Conservation (phyloP, 768 basidiomycete genomes). For the Thelephora ganbajun region DNA sequence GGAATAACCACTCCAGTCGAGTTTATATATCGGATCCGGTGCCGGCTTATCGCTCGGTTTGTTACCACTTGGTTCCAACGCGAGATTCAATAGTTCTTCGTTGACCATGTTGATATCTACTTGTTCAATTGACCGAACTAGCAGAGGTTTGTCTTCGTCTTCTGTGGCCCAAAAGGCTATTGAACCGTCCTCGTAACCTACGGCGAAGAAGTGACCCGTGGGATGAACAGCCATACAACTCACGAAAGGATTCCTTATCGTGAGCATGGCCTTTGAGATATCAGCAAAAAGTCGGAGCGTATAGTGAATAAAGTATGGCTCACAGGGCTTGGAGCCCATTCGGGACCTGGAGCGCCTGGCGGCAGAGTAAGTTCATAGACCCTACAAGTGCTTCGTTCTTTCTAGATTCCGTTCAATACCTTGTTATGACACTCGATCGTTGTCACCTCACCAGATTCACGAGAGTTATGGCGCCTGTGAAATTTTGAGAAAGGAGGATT, state of each 20-base stretch:
- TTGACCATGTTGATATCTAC: conserved; percentile 42
- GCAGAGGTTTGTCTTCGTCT: conserved; percentile 62
- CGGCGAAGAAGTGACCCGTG: conserved; percentile 60
- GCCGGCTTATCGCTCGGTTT: conserved; percentile 6
- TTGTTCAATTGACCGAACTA: conserved; percentile 57
- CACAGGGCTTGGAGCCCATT: conserved; percentile 44
- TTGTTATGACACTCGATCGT: neutral
- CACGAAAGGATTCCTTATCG: conserved; percentile 53
- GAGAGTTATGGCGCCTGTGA: conserved; percentile 44
- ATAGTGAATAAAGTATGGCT: conserved; percentile 9
- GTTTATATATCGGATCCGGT: conserved; percentile 74
- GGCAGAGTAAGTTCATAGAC: conserved; percentile 59
- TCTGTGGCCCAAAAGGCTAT: conserved; percentile 75
- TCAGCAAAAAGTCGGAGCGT: neutral
- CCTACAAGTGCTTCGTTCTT: conserved; percentile 34
- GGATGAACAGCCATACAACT: conserved; percentile 66
- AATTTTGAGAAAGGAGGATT: conserved; percentile 1
- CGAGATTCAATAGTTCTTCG: conserved; percentile 19
- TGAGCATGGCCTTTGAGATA: conserved; percentile 42
- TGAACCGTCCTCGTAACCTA: conserved; percentile 71
- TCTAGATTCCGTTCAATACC: conserved; percentile 12
- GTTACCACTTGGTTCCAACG: conserved; percentile 6
- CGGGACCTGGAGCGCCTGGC: conserved; percentile 74
- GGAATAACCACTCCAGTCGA: conserved; percentile 71
- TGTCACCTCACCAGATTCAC: conserved; percentile 35